Percentiles rank a stretch among this genome's conserved stretches.
Evolutionary conservation across 73 alveolate genomes (phyloP).

Genomic region (Tetrahymena malaccensis): DNA sequence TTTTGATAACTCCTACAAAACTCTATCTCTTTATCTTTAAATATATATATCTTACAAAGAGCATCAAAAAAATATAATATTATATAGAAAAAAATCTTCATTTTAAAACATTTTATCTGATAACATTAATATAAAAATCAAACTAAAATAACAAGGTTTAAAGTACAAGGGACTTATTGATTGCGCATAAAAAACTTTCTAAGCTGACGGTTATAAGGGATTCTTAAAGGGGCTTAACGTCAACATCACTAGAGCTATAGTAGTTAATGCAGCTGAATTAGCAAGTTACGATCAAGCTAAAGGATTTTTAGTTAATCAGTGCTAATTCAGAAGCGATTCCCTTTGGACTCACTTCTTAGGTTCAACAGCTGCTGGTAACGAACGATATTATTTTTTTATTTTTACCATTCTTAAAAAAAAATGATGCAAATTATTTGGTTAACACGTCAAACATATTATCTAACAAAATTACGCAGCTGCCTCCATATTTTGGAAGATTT

Average conservation of each 20-base stretch:
- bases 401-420: too few relatives aligned
- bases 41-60: too few relatives aligned
- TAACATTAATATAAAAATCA: neutral
- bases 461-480: too few relatives aligned
- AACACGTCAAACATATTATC: neutral
- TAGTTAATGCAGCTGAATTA: constrained; percentile 20
- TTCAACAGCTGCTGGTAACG: constrained; percentile 15
- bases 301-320: neutral
- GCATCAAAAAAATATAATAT: too few relatives aligned
- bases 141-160: neutral
- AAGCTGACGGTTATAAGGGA: constrained; percentile 18
- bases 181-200: neutral
- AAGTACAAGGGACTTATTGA: constrained; percentile 5
- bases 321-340: neutral
- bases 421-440: neutral
- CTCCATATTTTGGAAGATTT: neutral
- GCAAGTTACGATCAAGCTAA: constrained; percentile 31
- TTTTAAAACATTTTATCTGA: too few relatives aligned
- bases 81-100: neutral
- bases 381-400: neutral
- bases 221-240: constrained; percentile 13
- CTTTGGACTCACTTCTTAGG: constrained; percentile 16
- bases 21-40: neutral
- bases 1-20: neutral
- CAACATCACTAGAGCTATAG: constrained; percentile 19